Conservation (phyloP, 495 filamentous ascomycete genomes). For the Parmelia sp. region DNA sequence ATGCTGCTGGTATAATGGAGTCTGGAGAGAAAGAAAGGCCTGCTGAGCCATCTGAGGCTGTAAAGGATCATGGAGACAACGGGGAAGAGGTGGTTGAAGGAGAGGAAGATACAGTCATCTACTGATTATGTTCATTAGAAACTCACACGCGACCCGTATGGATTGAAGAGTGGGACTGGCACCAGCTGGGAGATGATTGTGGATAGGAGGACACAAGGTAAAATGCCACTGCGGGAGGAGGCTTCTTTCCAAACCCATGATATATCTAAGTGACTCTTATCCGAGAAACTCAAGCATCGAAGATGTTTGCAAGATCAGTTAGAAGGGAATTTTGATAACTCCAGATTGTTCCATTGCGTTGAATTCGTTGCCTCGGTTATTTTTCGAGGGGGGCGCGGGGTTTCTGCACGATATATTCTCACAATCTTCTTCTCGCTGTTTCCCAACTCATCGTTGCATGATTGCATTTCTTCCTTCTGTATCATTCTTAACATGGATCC, state of each 20-base stretch:
- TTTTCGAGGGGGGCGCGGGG: constrained; percentile 1
- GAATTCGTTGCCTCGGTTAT: constrained; percentile 13
- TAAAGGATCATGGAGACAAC: constrained; percentile 54
- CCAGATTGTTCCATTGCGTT: not conserved
- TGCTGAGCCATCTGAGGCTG: constrained; percentile 17
- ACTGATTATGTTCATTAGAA: constrained; percentile 44
- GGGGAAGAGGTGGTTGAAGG: constrained; percentile 66
- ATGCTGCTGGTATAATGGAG: constrained; percentile 23
- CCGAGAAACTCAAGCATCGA: not conserved
- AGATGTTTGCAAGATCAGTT: not conserved
- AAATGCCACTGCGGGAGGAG: not conserved
- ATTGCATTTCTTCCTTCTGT: not conserved
- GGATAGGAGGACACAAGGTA: not conserved
- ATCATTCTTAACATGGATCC: constrained; percentile 49
- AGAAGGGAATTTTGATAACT: not conserved
- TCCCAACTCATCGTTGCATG: not conserved
- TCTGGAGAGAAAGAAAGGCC: constrained; percentile 21
- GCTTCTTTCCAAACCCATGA: not conserved
- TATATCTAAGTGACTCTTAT: not conserved
- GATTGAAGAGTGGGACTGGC: not conserved
- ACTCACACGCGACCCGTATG: not conserved
- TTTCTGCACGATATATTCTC: not conserved
- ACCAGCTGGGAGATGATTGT: not conserved
- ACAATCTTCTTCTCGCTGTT: not conserved
- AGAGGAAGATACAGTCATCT: constrained; percentile 80